Evolutionary conservation across 2,329 filamentous ascomycete genomes (phyloP), one percentile per base, ranked within the genome.

Genomic region (Alternaria sp.): DNA sequence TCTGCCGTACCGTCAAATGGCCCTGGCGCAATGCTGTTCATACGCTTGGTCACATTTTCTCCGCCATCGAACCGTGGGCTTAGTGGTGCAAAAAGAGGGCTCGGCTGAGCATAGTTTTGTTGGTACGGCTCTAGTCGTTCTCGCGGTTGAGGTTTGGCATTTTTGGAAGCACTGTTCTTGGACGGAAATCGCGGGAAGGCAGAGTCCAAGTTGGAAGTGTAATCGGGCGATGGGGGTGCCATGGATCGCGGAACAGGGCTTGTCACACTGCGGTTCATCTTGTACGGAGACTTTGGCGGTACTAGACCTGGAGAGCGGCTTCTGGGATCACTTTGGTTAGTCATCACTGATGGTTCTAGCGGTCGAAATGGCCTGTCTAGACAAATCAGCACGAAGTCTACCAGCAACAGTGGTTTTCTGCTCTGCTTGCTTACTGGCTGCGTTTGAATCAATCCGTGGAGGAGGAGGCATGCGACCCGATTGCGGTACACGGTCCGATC

Each of bases 11-110:
- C 75, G 64, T 88, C 87, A 68, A 92, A 91, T 0, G 90, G 89
- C 0, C 88, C 89, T 1, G 89, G 87, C 1, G 87, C 84, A 70
- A 92, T 89, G 9, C 81, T 85, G 66, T 91, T 86, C 83, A 92
- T 87, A 53, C 87, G 85, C 63, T 86, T 84, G 67, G 90, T 71
- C 28, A 92, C 49, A 54, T 77, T 81, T 50, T 76, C 79, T 59
- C 78, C 79, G 18, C 74, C 80, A 65, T 78, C 77, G 2, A 71
- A 73, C 34, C 75, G 76, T 27, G 86, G 85, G 63, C 83, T 88
- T 20, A 81, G 75, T 4, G 84, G 81, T 22, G 83, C 83, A 69
- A 83, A 84, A 4, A 74, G 64, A 14, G 78, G 74, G 52, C 72
- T 74, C 16, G 76, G 69, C 57, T 74, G 69, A 20, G 72, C 72